Evolutionary conservation across 495 filamentous ascomycete genomes (phyloP).

Genomic region (Alectoria sarmentosa): DNA sequence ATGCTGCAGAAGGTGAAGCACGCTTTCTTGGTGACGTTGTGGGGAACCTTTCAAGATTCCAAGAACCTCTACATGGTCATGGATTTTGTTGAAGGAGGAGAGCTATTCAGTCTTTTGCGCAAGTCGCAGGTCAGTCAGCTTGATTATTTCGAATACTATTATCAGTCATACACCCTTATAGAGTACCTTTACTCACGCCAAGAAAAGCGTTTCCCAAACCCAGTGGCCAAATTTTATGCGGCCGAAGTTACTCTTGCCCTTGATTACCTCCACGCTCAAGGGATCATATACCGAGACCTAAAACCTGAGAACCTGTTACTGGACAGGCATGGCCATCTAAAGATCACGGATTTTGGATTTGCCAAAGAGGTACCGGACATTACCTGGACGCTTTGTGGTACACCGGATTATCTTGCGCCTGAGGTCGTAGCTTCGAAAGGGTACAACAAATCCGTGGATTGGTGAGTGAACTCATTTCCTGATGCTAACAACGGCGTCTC

Average conservation of each 20-base stretch:
- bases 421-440: constrained; percentile 97
- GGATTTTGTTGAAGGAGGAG: constrained; percentile 99
- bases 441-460: constrained; percentile 98
- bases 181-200: constrained; percentile 18
- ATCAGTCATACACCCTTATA: constrained; percentile 8
- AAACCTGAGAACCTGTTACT: constrained; percentile 95
- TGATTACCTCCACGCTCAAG: constrained; percentile 88
- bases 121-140: constrained; percentile 80
- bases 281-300: constrained; percentile 96
- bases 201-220: constrained; percentile 94
- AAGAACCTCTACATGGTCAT: constrained; percentile 99
- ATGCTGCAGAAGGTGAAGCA: constrained; percentile 96
- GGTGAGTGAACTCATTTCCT: constrained; percentile 50
- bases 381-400: constrained; percentile 97
- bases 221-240: constrained; percentile 98
- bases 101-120: constrained; percentile 88
- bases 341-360: constrained; percentile 98
- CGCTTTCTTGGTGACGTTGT: constrained; percentile 93
- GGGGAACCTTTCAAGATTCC: constrained; percentile 96
- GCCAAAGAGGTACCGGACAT: constrained; percentile 98
- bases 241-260: constrained; percentile 93
- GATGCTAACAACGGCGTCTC: constrained; percentile 10
- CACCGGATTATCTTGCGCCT: constrained; percentile 95
- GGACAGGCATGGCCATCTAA: constrained; percentile 92
- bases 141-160: constrained; percentile 5